Evolutionary conservation across 768 basidiomycete genomes (phyloP).

Genomic region (Candolleomyces efflorescens): DNA sequence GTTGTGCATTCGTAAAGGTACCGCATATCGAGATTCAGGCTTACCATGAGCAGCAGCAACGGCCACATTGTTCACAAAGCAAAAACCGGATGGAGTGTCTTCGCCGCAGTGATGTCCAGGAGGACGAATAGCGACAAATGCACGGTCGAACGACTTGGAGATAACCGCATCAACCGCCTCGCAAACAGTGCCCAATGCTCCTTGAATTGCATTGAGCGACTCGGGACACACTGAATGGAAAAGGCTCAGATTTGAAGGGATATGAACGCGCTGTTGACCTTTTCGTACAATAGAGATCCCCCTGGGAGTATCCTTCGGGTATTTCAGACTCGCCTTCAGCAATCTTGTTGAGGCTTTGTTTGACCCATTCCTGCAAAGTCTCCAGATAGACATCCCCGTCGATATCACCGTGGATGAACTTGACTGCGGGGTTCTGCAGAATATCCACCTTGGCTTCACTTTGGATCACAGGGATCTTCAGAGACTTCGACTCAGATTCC

Average conservation of each 20-base stretch:
- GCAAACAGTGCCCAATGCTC: slow-evolving; percentile 79
- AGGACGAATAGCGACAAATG: slow-evolving; percentile 84
- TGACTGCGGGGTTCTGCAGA: slow-evolving; percentile 57
- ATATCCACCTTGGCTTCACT: slow-evolving; percentile 54
- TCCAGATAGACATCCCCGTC: slow-evolving; percentile 64
- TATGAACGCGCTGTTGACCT: background rate
- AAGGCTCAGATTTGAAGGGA: background rate
- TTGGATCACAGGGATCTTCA: slow-evolving; percentile 43
- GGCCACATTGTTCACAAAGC: slow-evolving; percentile 92
- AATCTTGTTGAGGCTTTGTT: slow-evolving; percentile 61
- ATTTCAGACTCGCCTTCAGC: slow-evolving; percentile 66
- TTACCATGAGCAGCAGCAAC: slow-evolving; percentile 88
- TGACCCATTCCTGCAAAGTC: slow-evolving; percentile 55
- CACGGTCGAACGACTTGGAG: slow-evolving; percentile 31
- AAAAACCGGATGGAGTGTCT: slow-evolving; percentile 87
- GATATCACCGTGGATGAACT: slow-evolving; percentile 70
- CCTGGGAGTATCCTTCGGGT: slow-evolving; percentile 63
- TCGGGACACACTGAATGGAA: slow-evolving; percentile 61
- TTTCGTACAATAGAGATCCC: slow-evolving; percentile 77
- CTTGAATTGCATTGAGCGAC: slow-evolving; percentile 74
- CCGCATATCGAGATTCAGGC: slow-evolving; percentile 9
- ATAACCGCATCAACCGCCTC: slow-evolving; percentile 80
- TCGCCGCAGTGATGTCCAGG: slow-evolving; percentile 96
- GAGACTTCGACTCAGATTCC: slow-evolving; percentile 5
- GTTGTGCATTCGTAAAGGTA: slow-evolving; percentile 40